Evolutionary conservation across 2,329 filamentous ascomycete genomes (phyloP).

Genomic region (Fusarium albosuccineum): DNA sequence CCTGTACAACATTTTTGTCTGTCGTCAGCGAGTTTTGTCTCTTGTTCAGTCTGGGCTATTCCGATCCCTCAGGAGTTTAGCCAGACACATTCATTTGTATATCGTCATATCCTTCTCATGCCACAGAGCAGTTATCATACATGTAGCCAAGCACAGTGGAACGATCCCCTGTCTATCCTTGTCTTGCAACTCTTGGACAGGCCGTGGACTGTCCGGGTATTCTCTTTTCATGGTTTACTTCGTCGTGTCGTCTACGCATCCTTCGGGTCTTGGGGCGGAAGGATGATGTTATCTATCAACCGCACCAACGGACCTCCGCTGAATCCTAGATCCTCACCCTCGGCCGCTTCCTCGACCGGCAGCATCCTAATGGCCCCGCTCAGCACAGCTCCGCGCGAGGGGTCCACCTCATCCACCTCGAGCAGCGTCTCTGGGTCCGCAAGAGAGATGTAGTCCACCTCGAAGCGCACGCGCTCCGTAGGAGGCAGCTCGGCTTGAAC

Average conservation of each 20-base stretch:
- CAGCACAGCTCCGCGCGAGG: constrained; percentile 79
- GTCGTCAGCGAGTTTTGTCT: constrained; percentile 19
- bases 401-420: constrained; percentile 80
- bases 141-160: constrained; percentile 15
- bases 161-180: constrained; percentile 6
- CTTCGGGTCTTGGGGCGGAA: constrained; percentile 58
- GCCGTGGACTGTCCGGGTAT: constrained; percentile 35
- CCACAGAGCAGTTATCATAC: constrained; percentile 19
- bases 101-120: constrained; percentile 1
- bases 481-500: constrained; percentile 73
- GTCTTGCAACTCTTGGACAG: constrained; percentile 24
- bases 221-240: constrained; percentile 6
- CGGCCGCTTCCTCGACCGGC: constrained; percentile 76
- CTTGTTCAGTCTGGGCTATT: not conserved
- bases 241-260: constrained; percentile 21
- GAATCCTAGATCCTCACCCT: constrained; percentile 81
- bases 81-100: not conserved
- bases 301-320: constrained; percentile 81
- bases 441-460: constrained; percentile 93
- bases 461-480: constrained; percentile 75
- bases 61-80: not conserved
- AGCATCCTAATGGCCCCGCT: constrained; percentile 94
- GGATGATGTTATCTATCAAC: constrained; percentile 93
- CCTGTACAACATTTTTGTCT: constrained; percentile 24
- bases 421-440: constrained; percentile 87